A percentile compares a stretch with the other conserved stretches of the same genome.
Evolutionary conservation across 345 rosid genomes (phyloP).

Genomic region (Pistacia integerrima): DNA sequence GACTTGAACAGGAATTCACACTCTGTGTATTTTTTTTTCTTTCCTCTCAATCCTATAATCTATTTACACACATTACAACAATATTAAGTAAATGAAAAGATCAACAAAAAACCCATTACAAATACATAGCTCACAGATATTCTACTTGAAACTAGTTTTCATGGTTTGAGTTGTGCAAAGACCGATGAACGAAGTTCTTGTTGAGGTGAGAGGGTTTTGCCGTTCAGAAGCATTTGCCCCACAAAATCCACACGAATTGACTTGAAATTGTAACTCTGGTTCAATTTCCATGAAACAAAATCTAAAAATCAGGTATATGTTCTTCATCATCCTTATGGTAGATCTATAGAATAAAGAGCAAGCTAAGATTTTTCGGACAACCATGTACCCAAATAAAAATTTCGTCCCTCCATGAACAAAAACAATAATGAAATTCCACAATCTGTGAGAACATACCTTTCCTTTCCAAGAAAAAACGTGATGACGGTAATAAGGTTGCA

Average conservation of each 20-base stretch:
- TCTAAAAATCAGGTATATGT: neutral
- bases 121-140: slow-evolving; percentile 17
- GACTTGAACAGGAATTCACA: neutral
- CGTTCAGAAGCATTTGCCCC: slow-evolving; percentile 67
- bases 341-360: neutral
- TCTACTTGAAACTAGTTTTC: slow-evolving; percentile 17
- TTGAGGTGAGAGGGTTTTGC: slow-evolving; percentile 41
- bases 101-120: neutral
- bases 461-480: slow-evolving; percentile 61
- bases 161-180: slow-evolving; percentile 71
- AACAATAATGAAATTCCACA: neutral
- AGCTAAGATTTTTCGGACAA: neutral
- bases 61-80: slow-evolving; percentile 29
- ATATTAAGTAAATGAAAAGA: slow-evolving; percentile 3
- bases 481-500: slow-evolving; percentile 48
- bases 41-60: slow-evolving; percentile 7
- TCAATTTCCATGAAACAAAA: slow-evolving; percentile 1
- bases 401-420: neutral
- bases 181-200: slow-evolving; percentile 45
- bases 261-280: slow-evolving; percentile 56
- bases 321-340: neutral
- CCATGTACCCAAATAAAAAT: neutral
- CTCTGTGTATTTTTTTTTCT: neutral
- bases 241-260: slow-evolving; percentile 67
- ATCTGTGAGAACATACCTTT: slow-evolving; percentile 43